phyloP scores from a whole-genome alignment of 2,329 filamentous ascomycete genomes.

The Dactylellina parvicollis region DNA sequence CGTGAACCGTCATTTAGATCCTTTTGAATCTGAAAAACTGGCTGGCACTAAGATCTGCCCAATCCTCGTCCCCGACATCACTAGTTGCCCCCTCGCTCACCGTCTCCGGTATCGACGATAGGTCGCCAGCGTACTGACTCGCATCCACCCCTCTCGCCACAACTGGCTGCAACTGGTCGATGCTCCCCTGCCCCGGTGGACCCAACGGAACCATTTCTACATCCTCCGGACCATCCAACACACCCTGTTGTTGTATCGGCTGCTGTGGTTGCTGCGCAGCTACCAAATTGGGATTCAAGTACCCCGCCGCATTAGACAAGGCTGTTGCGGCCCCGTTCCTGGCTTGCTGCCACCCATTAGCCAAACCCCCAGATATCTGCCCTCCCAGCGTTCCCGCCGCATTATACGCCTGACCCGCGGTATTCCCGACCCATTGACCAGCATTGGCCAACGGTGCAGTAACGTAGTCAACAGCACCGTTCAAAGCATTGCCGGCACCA shows the following conservation, averaged over 20 bases:
- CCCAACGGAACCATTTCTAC: background rate
- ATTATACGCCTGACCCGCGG: background rate
- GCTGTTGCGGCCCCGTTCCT: too few relatives aligned
- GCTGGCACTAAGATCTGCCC: conserved; percentile 5
- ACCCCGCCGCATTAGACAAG: too few relatives aligned
- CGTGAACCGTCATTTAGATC: background rate
- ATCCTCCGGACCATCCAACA: background rate
- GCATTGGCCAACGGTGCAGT: conserved; percentile 3
- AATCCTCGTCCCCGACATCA: conserved; percentile 2
- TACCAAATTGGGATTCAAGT: background rate
- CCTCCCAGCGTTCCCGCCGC: background rate
- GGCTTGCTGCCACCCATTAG: too few relatives aligned
- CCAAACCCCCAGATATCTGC: too few relatives aligned
- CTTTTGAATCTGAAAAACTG: conserved; percentile 7
- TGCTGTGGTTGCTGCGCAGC: background rate
- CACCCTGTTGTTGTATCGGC: background rate
- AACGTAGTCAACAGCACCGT: conserved; percentile 13
- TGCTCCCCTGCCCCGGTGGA: background rate
- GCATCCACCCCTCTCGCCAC: conserved; percentile 7
- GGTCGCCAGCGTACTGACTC: background rate
- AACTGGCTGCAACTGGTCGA: background rate
- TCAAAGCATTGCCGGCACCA: background rate
- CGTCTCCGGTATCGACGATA: background rate
- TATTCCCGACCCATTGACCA: conserved; percentile 27
- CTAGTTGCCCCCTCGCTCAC: background rate